Conservation (phyloP, 192 early-diverging fungal species). For the Coemansia sp. region DNA sequence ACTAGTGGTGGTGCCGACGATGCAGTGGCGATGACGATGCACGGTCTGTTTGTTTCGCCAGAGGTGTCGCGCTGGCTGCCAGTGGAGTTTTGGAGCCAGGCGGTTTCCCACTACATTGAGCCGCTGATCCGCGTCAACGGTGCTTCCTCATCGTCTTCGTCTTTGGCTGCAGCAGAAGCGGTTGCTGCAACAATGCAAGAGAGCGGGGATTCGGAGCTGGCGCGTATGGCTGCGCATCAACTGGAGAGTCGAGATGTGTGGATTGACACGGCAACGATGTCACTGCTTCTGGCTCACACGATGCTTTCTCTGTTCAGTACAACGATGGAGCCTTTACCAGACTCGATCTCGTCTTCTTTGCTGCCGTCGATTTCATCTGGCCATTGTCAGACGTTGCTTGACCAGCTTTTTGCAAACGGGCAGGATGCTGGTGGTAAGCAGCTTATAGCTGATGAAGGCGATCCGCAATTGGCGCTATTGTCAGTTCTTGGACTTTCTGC, state of each 20-base stretch:
- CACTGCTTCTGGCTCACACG: constrained; percentile 5
- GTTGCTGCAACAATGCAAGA: background rate
- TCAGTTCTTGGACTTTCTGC: background rate
- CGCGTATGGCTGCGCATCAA: constrained; percentile 5
- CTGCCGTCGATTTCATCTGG: no score
- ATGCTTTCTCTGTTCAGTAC: constrained; percentile 2
- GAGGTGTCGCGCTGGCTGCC: constrained; percentile 14
- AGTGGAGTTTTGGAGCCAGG: constrained; percentile 15
- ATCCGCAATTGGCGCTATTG: no score
- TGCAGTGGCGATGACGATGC: background rate
- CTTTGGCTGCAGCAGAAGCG: background rate
- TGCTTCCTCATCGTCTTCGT: no score
- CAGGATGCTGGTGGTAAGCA: background rate
- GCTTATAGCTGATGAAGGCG: background rate
- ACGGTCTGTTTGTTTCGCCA: background rate
- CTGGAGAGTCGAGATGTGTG: constrained; percentile 1
- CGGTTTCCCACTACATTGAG: constrained; percentile 1
- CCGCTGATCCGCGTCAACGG: background rate
- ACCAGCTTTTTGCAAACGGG: background rate
- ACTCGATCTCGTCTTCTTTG: no score
- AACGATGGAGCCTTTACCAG: background rate
- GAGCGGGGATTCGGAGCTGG: background rate
- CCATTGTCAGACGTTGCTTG: no score
- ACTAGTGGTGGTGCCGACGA: no score
- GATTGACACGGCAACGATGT: constrained; percentile 2